These are phyloP conservation scores for Grifola frondosa DNA, from an alignment of 1,284 basidiomycete genomes.

Conservation along the genomic window DNA sequence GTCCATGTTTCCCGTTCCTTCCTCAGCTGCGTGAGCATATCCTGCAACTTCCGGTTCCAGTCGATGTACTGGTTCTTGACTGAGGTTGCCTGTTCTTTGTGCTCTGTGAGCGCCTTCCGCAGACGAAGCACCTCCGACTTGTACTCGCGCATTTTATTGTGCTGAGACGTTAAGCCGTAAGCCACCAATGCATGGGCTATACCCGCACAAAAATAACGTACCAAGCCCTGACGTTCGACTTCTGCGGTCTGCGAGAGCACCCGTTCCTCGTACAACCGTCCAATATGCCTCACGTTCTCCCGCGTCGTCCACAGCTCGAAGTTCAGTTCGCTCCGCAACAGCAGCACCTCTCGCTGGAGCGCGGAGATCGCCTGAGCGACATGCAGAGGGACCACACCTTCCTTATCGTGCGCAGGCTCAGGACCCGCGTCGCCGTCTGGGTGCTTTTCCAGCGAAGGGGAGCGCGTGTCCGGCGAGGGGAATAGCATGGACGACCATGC, in stretches of 20 bases:
- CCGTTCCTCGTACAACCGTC: conserved; percentile 72
- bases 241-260: conserved; percentile 72
- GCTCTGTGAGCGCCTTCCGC: conserved; percentile 60
- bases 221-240: conserved; percentile 77
- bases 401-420: conserved; percentile 2
- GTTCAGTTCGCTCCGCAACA: conserved; percentile 76
- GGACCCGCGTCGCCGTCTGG: conserved; percentile 1
- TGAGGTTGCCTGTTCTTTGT: conserved; percentile 61
- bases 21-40: conserved; percentile 62
- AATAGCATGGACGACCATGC: conserved; percentile 23
- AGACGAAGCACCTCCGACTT: conserved; percentile 60
- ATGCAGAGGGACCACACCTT: conserved; percentile 40
- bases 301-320: conserved; percentile 79
- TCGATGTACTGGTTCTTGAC: conserved; percentile 69
- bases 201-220: conserved; percentile 35
- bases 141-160: conserved; percentile 75
- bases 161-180: conserved; percentile 40
- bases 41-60: conserved; percentile 69
- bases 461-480: conserved; percentile 20
- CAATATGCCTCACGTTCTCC: conserved; percentile 77
- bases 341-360: conserved; percentile 70
- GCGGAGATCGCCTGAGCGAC: conserved; percentile 61
- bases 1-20: conserved; percentile 70
- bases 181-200: not conserved
- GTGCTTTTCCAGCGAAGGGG: conserved; percentile 21